Evolutionary conservation across 2,329 filamentous ascomycete species (phyloP), one percentile per base, ranked within the genome.

Genomic region (Neoarthrinium moseri): DNA sequence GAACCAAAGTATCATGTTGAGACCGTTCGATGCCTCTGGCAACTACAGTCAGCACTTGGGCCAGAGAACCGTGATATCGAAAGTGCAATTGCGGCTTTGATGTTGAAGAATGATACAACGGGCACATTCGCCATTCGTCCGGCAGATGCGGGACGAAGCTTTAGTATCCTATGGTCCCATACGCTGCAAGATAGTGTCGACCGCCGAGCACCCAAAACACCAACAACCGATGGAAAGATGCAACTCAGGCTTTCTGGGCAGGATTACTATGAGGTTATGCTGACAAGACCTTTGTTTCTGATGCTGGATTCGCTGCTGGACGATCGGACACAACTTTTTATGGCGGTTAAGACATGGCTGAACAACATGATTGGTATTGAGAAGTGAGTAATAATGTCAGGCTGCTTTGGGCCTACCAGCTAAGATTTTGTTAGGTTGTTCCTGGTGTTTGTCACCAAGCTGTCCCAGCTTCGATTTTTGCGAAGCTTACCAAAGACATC

Each of bases 1-100:
- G 84, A 86, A 51, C 91, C 91, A 0, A 96, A 96, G 61, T 95
- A 92, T 55, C 94, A 97, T 60, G 91, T 99, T 24, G 95, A 99
- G 69, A 86, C 91, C 15, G 89, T 95, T 7, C 83, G 88, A 47
- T 86, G 84, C 55, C 71, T 99, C 30, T 95, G 94, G 89, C 83
- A 90, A 53, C 71, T 99, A 42, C 91, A 97, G 56, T 80, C 77
- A 20, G 78, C 83, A 1, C 77, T 95, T 11, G 80, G 85, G 2
- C 70, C 77, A 30, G 70, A 77, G 2, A 84, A 84, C 55, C 83
- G 87, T 42, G 81, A 91, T 36, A 84, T 96, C 4, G 91, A 96
- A 64, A 89, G 89, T 20, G 82, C 88, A 0, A 81, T 95, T 32
- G 79, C 83, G 20, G 76, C 79, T 21, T 68, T 91, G 3, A 84